Conservation (phyloP, 2,329 filamentous ascomycete genomes). For the Verticillium tricorpus region DNA sequence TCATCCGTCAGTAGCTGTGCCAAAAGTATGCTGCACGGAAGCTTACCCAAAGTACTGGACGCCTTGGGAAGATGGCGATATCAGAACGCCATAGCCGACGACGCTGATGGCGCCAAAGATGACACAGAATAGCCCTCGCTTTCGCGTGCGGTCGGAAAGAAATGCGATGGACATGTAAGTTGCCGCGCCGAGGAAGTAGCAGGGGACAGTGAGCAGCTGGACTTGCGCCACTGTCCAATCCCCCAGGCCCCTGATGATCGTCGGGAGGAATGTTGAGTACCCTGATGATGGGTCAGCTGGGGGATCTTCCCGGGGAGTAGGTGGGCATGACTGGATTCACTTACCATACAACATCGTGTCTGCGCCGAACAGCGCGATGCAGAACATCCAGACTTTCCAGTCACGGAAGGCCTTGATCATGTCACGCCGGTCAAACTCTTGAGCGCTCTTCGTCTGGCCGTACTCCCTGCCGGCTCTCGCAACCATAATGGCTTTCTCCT, state of each 20-base stretch:
- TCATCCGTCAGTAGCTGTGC: background rate
- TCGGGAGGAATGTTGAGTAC: conserved; percentile 59
- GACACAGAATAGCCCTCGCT: conserved; percentile 48
- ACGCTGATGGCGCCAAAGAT: conserved; percentile 48
- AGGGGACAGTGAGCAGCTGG: conserved; percentile 61
- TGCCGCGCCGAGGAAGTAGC: conserved; percentile 61
- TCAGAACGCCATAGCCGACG: conserved; percentile 54
- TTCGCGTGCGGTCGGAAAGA: conserved; percentile 61
- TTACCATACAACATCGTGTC: conserved; percentile 70
- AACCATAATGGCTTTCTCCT: conserved; percentile 27
- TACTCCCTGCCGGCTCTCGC: conserved; percentile 31
- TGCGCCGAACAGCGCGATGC: conserved; percentile 63
- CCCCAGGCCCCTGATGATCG: conserved; percentile 57
- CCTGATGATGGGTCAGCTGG: conserved; percentile 23
- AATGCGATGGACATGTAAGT: conserved; percentile 63
- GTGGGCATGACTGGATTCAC: conserved; percentile 3
- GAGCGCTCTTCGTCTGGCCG: conserved; percentile 40
- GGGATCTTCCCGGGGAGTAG: too few species aligned
- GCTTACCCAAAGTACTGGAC: conserved; percentile 31
- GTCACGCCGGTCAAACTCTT: conserved; percentile 51
- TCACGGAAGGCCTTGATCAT: conserved; percentile 64
- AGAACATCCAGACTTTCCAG: conserved; percentile 73
- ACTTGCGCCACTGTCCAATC: conserved; percentile 46
- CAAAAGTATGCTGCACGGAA: background rate
- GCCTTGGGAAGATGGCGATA: conserved; percentile 42